Evolutionary conservation across 495 filamentous ascomycete genomes (phyloP), one percentile per base, ranked within the genome.

Genomic region (Aspergillus cavernicola): DNA sequence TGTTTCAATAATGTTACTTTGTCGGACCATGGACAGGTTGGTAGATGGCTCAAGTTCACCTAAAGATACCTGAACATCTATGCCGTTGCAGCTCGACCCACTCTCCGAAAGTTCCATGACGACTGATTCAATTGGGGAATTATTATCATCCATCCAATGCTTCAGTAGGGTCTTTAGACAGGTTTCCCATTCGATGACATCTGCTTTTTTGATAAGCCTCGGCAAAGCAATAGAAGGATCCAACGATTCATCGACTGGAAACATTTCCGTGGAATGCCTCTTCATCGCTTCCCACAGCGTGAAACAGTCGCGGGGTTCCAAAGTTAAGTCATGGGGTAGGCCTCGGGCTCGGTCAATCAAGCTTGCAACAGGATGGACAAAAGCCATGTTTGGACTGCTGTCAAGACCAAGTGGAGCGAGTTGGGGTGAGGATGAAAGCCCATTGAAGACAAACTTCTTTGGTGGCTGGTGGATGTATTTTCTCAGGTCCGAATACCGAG

Each of bases 301-400:
- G 2, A 83, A 67, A 53, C 87, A 90, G 59, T 92, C 87, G 13
- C 85, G 71, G 3, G 86, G 79, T 63, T 91, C 88, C 4, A 91
- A 65, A 36, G 71, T 75, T 2, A 90, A 65, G 62, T 91, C 88
- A 26, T 76, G 77, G 12, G 77, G 82, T 39, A 85, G 80, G 11
- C 78, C 82, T 54, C 79, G 72, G 26, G 70, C 78, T 49, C 77
- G 69, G 49, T 87, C 79, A 8, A 80, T 62, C 2, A 92, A 66
- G 55, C 79, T 79, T 6, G 81, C 73, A 22, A 88, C 69, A 3
- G 87, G 87, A 66, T 91, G 87, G n/a, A 90, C 61, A 41, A 82
- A 82, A n/a, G 59, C 45, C 57, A 90, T 80, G 10, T 62, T 70
- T 22, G 52, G 38, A 33, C 73, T 53, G n/a, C 65, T 66, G 62